Conservation (phyloP, 78 protist species). For the Isochrysis galbana region DNA sequence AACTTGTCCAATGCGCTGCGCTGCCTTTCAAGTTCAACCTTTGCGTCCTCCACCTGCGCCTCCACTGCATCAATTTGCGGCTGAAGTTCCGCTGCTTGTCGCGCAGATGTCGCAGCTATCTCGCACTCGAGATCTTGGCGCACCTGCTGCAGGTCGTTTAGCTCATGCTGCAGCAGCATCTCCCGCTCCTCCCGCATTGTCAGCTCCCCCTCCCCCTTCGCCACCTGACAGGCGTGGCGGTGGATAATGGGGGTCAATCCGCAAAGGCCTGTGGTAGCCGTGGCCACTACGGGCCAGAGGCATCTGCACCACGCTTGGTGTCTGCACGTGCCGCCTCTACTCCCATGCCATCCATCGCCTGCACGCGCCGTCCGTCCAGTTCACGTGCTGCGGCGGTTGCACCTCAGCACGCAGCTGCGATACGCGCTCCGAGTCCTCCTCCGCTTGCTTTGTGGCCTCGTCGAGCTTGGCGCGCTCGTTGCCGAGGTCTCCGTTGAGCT, state of each 20-base stretch:
- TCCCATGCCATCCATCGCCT: no score
- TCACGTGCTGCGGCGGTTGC: no score
- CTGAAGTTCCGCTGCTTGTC: neutral
- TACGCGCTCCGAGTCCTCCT: neutral
- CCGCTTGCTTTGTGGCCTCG: neutral
- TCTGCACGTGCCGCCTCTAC: no score
- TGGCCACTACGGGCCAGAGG: no score
- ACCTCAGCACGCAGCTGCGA: conserved; percentile 14
- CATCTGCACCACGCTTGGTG: no score
- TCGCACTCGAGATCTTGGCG: neutral
- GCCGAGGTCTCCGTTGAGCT: conserved; percentile 8
- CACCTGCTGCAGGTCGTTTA: neutral
- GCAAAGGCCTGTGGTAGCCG: no score
- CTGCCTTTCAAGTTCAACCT: neutral
- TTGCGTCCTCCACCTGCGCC: neutral
- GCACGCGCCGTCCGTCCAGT: no score
- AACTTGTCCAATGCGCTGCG: no score
- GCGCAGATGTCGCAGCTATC: neutral
- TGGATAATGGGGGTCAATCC: no score
- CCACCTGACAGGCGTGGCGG: no score
- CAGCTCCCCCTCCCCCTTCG: conserved; percentile 34
- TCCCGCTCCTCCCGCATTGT: conserved; percentile 39
- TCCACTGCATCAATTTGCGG: conserved; percentile 14
- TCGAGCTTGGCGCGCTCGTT: neutral
- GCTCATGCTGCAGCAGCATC: conserved; percentile 16